Conservation (phyloP, 805 yeast genomes). For the Grigorovia jiainica region DNA sequence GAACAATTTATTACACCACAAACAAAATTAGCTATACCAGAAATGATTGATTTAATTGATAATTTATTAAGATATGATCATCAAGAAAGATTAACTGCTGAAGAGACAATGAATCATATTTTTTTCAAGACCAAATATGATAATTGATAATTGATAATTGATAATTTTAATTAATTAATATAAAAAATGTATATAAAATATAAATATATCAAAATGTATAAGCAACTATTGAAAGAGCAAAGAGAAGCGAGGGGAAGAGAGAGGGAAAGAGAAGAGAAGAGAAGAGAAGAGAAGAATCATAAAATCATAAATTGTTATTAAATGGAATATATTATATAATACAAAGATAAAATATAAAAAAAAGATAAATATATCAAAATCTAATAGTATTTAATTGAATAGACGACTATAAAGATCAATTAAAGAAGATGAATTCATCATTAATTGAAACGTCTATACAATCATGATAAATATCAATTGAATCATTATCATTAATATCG, state of each 20-base stretch:
- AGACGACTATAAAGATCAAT: no score
- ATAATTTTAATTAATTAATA: neutral
- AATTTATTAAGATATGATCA: slow-evolving; percentile 73
- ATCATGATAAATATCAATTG: neutral
- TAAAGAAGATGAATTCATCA: neutral
- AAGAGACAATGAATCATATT: slow-evolving; percentile 75
- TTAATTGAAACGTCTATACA: neutral
- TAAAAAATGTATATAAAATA: neutral
- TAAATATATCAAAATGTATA: no score
- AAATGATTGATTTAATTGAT: slow-evolving; percentile 61
- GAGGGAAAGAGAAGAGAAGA: no score
- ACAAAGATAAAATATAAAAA: no score
- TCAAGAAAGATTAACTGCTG: slow-evolving; percentile 77
- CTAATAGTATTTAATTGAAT: no score
- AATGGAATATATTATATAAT: no score
- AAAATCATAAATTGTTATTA: no score
- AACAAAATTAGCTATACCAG: slow-evolving; percentile 42
- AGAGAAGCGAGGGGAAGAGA: no score
- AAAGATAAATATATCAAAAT: no score
- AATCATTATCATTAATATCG: neutral
- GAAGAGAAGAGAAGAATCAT: no score
- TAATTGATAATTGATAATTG: no score
- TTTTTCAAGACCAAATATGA: slow-evolving; percentile 40
- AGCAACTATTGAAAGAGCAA: no score
- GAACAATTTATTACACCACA: slow-evolving; percentile 39